Evolutionary conservation across 129 eudicot species (phyloP).

Genomic region (Silybum marianum): DNA sequence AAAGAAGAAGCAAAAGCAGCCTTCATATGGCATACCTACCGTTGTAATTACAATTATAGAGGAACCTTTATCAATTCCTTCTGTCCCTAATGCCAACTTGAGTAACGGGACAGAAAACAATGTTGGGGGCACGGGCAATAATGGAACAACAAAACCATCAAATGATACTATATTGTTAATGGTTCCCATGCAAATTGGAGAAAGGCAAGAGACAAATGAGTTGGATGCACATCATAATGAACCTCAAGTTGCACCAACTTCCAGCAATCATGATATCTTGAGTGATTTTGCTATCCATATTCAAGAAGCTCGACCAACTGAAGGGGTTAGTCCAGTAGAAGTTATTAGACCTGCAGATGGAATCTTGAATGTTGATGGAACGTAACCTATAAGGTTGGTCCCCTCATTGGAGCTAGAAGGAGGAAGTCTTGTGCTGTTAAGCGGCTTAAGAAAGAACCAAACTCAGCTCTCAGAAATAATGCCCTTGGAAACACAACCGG

Average conservation of each 20-base stretch:
- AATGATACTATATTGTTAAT: conserved; percentile 32
- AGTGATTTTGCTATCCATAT: conserved; percentile 26
- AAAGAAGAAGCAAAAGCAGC: conserved; percentile 52
- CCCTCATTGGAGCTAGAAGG: conserved; percentile 51
- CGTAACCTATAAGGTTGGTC: conserved; percentile 35
- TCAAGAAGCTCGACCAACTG: conserved; percentile 33
- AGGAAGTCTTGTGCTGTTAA: conserved; percentile 80
- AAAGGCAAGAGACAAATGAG: conserved; percentile 25
- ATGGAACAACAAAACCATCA: conserved; percentile 15
- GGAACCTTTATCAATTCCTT: conserved; percentile 34
- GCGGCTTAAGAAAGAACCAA: conserved; percentile 56
- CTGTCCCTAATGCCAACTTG: conserved; percentile 13
- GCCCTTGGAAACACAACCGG: not conserved
- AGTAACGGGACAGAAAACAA: conserved; percentile 11
- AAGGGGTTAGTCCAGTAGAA: conserved; percentile 16
- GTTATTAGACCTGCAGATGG: conserved; percentile 22
- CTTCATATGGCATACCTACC: conserved; percentile 39
- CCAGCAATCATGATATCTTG: conserved; percentile 13
- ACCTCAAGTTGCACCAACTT: conserved; percentile 28
- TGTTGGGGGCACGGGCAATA: conserved; percentile 28
- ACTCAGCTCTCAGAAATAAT: conserved; percentile 19
- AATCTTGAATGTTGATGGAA: conserved; percentile 35
- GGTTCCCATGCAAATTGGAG: conserved; percentile 26
- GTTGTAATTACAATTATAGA: conserved; percentile 34
- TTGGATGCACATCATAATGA: conserved; percentile 33